A percentile compares a stretch with the other conserved stretches of the same genome.
These are phyloP conservation scores for Eudorina sp. DNA, from an alignment of 139 green algal genomes.

Conservation along the genomic window DNA sequence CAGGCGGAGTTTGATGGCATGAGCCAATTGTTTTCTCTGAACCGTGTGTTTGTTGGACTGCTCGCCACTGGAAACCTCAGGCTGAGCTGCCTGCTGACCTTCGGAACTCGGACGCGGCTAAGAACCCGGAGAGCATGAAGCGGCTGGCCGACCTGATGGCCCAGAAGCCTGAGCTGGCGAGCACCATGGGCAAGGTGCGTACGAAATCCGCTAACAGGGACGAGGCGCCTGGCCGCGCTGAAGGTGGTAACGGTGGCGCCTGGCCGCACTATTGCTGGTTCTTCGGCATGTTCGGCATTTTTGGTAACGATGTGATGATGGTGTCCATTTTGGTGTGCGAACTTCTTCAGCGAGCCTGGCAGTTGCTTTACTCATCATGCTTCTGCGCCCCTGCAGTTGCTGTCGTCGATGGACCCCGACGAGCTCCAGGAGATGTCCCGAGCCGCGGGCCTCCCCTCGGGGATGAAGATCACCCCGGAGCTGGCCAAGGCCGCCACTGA, in stretches of 20 bases:
- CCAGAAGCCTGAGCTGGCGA: conserved; percentile 48
- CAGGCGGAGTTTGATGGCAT: no score
- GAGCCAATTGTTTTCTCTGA: no score
- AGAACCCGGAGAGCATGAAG: conserved; percentile 45
- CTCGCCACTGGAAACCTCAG: background rate
- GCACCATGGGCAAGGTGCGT: conserved; percentile 23
- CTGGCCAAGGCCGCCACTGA: conserved; percentile 24
- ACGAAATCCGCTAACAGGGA: no score
- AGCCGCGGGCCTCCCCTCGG: conserved; percentile 20
- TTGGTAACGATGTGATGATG: background rate
- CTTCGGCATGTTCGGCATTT: background rate
- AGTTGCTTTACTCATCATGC: no score
- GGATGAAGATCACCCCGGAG: conserved; percentile 38
- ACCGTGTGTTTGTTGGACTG: background rate
- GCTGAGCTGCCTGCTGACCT: conserved; percentile 31
- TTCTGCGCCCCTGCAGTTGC: background rate
- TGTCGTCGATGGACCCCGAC: conserved; percentile 3
- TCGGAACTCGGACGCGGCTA: background rate
- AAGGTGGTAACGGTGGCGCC: background rate
- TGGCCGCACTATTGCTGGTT: background rate
- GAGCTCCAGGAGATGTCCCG: conserved; percentile 56
- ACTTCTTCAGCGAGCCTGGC: no score
- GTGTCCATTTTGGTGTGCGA: background rate
- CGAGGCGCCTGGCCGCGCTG: background rate
- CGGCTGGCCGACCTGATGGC: conserved; percentile 10